phyloP scores from a whole-genome alignment of 192 early-diverging fungal species.

The Backusella sp. region DNA sequence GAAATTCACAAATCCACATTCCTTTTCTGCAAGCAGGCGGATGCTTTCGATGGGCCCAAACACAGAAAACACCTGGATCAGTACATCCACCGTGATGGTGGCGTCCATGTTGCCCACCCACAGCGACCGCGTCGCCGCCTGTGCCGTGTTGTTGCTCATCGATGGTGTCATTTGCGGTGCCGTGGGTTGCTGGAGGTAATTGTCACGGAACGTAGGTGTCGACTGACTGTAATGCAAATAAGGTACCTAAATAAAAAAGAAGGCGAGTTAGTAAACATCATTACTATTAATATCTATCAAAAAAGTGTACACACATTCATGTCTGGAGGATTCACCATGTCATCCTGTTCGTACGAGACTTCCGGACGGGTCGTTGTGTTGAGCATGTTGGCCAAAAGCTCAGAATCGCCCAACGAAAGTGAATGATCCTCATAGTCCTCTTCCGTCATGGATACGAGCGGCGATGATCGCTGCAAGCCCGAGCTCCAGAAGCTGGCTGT shows the following conservation, averaged over 20 bases:
- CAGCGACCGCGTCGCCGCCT: conserved; percentile 80
- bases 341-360: not conserved
- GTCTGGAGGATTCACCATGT: not conserved
- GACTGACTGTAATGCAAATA: not conserved
- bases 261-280: not conserved
- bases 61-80: conserved; percentile 78
- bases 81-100: conserved; percentile 70
- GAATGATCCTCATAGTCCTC: not conserved
- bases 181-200: not conserved
- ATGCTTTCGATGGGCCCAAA: conserved; percentile 91
- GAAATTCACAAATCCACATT: conserved; percentile 96
- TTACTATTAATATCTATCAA: no score
- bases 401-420: conserved; percentile 23
- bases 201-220: not conserved
- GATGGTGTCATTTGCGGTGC: not conserved
- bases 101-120: conserved; percentile 94
- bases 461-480: not conserved
- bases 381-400: conserved; percentile 21
- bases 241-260: not conserved
- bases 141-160: conserved; percentile 4
- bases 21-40: conserved; percentile 87
- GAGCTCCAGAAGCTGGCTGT: not conserved
- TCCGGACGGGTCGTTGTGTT: not conserved
- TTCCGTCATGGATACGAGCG: not conserved
- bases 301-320: not conserved